Evolutionary conservation across 2,329 filamentous ascomycete species (phyloP), one percentile per base, ranked within the genome.

Genomic region (Microdochium paspali): DNA sequence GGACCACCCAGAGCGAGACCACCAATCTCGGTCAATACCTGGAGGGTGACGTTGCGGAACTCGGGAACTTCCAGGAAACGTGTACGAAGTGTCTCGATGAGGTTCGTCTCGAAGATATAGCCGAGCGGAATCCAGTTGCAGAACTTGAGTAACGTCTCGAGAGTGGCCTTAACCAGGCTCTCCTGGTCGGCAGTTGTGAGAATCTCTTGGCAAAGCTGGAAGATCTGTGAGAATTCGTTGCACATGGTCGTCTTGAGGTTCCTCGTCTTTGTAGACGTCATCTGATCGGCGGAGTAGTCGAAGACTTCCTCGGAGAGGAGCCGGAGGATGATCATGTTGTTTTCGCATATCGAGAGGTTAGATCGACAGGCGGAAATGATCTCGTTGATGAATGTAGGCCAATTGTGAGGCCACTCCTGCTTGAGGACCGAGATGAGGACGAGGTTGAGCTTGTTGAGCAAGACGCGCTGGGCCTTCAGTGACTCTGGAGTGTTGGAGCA

Each of bases 371-470:
- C 91, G 21, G 89, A 86, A 59, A 98, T 90, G 68, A 98, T 98
- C 73, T 98, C 93, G 74, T 97, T 97, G 78, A 98, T 97, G 69
- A 98, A 98, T 20, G 90, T 95, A 10, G 94, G 93, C 93, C 94
- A 98, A 75, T 98, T 95, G 71, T 97, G 91, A 49, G 93, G 93
- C 93, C 93, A 98, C 70, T 98, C 93, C 71, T 98, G 93, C 77
- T 98, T 98, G 62, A 98, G 75, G 53, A 98, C 91, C 49, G 90
- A 96, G 58, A 98, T 89, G 54, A 98, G 85, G 49, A 97, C 91
- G 59, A 98, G 80, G 63, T 98, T 98, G 52, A 98, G 83, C 75
- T 98, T 98, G 79, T 97, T 97, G 62, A 98, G 76, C 50, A 98
- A 81, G 28, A 90, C 90, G 62, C 87, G 85, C 69, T 97, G 85